Conservation (phyloP, 495 filamentous ascomycete species). For the Annulohypoxylon bovei region DNA sequence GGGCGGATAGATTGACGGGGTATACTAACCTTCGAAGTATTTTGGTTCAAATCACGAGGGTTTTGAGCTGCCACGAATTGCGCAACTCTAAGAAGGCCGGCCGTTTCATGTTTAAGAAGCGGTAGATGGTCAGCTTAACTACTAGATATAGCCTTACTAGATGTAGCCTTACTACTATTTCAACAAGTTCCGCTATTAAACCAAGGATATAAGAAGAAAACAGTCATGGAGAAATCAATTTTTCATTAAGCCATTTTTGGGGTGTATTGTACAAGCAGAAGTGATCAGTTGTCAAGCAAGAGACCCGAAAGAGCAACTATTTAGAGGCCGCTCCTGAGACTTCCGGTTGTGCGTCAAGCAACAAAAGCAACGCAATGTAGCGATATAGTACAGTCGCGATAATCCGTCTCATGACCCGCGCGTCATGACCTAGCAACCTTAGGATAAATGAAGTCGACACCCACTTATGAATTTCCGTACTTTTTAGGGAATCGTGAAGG, state of each 20-base stretch:
- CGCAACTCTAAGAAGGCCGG: background rate
- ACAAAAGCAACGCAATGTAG: background rate
- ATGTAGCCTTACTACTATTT: too few relatives aligned
- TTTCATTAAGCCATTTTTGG: background rate
- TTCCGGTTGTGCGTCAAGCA: background rate
- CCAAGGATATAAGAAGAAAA: background rate
- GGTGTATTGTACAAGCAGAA: constrained; percentile 3
- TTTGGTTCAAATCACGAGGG: background rate
- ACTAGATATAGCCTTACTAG: too few relatives aligned
- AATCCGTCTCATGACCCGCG: background rate
- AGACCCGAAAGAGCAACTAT: background rate
- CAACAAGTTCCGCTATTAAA: background rate
- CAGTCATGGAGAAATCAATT: background rate
- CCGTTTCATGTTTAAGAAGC: background rate
- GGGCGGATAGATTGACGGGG: background rate
- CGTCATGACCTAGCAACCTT: background rate
- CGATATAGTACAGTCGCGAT: constrained; percentile 1
- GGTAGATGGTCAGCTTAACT: background rate
- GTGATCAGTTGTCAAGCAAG: background rate
- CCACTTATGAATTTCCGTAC: background rate
- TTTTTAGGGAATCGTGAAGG: too few relatives aligned
- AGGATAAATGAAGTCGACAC: background rate
- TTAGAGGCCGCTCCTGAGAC: background rate
- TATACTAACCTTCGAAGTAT: background rate
- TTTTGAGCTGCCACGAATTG: background rate